Evolutionary conservation across 2,329 filamentous ascomycete genomes (phyloP).

Genomic region (Claviceps africana): DNA sequence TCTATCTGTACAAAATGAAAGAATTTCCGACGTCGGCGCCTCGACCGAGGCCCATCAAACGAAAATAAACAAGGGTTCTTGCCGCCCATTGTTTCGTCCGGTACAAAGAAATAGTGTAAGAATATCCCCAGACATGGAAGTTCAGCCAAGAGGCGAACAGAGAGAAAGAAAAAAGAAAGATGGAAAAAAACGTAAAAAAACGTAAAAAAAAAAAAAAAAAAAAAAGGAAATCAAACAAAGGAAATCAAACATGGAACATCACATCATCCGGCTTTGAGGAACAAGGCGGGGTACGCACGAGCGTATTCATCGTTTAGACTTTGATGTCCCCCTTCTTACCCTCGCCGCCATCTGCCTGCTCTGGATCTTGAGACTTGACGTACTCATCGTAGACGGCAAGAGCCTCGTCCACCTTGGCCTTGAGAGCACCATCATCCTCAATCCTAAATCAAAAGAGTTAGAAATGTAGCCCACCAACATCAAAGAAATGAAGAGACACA

Average conservation of each 20-base stretch:
- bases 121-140: constrained; percentile 3
- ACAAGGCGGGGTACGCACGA: constrained; percentile 1
- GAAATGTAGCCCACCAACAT: background rate
- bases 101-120: constrained; percentile 1
- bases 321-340: constrained; percentile 36
- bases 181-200: constrained; percentile 17
- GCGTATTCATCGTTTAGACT: constrained; percentile 17
- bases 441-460: constrained; percentile 41
- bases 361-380: constrained; percentile 63
- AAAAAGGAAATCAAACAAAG: constrained; percentile 16
- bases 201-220: constrained; percentile 4
- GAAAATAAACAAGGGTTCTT: constrained; percentile 1
- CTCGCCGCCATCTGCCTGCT: constrained; percentile 21
- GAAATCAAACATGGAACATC: constrained; percentile 11
- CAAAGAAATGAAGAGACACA: background rate
- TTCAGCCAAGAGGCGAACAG: background rate
- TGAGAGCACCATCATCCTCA: constrained; percentile 76
- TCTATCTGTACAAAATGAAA: constrained; percentile 28
- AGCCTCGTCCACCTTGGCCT: constrained; percentile 93
- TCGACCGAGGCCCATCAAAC: background rate
- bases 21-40: constrained; percentile 6
- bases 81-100: constrained; percentile 3
- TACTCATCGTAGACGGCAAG: constrained; percentile 97
- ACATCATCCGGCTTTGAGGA: constrained; percentile 2
- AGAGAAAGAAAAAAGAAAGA: constrained; percentile 5